Conservation (phyloP, 1,284 basidiomycete genomes). For the Thelephora terrestris region DNA sequence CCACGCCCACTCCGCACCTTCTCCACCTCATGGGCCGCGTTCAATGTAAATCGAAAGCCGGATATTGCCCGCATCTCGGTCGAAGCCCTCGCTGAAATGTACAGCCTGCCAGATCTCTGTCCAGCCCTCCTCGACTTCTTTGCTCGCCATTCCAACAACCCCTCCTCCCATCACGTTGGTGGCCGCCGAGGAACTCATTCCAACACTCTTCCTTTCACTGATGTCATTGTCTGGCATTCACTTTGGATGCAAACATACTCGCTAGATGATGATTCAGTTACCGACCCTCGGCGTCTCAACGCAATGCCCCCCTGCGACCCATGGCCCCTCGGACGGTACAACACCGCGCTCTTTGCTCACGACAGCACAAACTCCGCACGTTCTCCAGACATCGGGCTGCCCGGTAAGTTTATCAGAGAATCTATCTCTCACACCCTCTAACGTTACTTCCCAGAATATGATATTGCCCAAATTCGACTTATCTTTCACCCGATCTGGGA, state of each 20-base stretch:
- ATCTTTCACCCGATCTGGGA: conserved; percentile 16
- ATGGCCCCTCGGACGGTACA: too few species aligned
- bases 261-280: too few species aligned
- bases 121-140: background rate
- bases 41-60: conserved; percentile 15
- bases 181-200: conserved; percentile 18
- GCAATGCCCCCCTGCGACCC: too few species aligned
- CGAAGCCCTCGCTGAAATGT: background rate
- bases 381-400: too few species aligned
- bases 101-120: background rate
- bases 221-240: conserved; percentile 1
- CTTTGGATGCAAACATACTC: background rate
- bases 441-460: conserved; percentile 14
- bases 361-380: too few species aligned
- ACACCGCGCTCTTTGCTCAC: too few species aligned
- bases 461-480: conserved; percentile 16
- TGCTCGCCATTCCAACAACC: background rate
- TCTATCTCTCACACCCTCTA: too few species aligned
- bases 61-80: conserved; percentile 1
- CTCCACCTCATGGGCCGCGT: conserved; percentile 10
- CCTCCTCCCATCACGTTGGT: conserved; percentile 15
- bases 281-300: too few species aligned
- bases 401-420: too few species aligned
- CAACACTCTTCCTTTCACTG: conserved; percentile 11
- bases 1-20: conserved; percentile 11